These are phyloP conservation scores for Hypoxylon intermedium DNA, from an alignment of 495 filamentous ascomycete species.

Conservation along the genomic window DNA sequence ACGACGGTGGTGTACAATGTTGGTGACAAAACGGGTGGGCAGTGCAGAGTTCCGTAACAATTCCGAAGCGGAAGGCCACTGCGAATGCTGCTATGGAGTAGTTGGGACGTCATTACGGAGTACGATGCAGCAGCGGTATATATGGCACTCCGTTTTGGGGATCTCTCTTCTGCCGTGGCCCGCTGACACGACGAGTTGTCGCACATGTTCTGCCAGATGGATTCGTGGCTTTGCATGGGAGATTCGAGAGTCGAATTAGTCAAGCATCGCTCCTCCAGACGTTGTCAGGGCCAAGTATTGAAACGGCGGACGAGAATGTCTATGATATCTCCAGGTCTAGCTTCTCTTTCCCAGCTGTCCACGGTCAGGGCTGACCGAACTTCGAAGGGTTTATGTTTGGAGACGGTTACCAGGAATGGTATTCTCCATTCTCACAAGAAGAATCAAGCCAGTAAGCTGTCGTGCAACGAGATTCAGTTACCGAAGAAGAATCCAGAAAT, in stretches of 20 bases:
- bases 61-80: slow-evolving; percentile 17
- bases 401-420: slow-evolving; percentile 17
- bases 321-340: slow-evolving; percentile 3
- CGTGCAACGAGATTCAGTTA: slow-evolving; percentile 22
- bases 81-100: slow-evolving; percentile 20
- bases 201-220: slow-evolving; percentile 11
- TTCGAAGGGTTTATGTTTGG: slow-evolving; percentile 16
- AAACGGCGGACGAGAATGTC: slow-evolving; percentile 10
- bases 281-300: slow-evolving; percentile 8
- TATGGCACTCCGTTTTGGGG: slow-evolving; percentile 21
- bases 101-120: slow-evolving; percentile 37
- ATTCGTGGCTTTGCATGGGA: slow-evolving; percentile 26
- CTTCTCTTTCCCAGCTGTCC: slow-evolving; percentile 2
- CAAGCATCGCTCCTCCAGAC: slow-evolving; percentile 8
- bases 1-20: slow-evolving; percentile 31
- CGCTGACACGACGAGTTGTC: slow-evolving; percentile 21
- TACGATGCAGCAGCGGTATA: slow-evolving; percentile 19
- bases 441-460: background rate
- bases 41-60: slow-evolving; percentile 27
- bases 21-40: slow-evolving; percentile 29
- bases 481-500: slow-evolving; percentile 25
- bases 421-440: background rate
- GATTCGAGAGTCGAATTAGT: slow-evolving; percentile 22
- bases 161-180: slow-evolving; percentile 15
- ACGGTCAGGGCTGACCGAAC: slow-evolving; percentile 20